Evolutionary conservation across 306 rosid species (phyloP).

Genomic region (Parietaria judaica): DNA sequence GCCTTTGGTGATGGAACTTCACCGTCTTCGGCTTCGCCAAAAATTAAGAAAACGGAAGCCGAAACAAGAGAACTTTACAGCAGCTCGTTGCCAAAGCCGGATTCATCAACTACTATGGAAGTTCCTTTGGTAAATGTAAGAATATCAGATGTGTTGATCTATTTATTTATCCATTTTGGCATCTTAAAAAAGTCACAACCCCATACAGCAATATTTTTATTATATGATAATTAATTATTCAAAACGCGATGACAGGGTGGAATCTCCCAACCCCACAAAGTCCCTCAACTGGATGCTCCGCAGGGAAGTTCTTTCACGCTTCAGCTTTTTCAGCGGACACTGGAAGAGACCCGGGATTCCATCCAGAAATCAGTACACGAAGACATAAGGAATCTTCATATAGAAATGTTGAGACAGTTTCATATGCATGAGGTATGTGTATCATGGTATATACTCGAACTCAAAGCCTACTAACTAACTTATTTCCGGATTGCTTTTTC

Average conservation of each 20-base stretch:
- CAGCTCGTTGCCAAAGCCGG: constrained; percentile 61
- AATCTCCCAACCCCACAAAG: constrained; percentile 41
- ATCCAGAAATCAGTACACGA: constrained; percentile 84
- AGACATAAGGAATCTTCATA: constrained; percentile 92
- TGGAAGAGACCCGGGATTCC: constrained; percentile 78
- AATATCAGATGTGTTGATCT: constrained; percentile 14
- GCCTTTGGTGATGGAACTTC: constrained; percentile 57
- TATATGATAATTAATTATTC: background rate
- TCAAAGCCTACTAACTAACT: background rate
- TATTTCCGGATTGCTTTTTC: constrained; percentile 15
- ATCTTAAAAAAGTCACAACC: too few species aligned
- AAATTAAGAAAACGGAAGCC: constrained; percentile 83
- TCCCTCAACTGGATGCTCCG: constrained; percentile 58
- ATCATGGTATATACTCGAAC: constrained; percentile 6
- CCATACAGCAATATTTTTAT: too few species aligned
- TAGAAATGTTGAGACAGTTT: constrained; percentile 85
- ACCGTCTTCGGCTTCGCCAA: constrained; percentile 66
- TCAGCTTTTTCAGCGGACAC: constrained; percentile 85
- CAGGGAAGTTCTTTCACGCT: constrained; percentile 81
- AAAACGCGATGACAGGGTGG: constrained; percentile 51
- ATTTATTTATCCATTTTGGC: too few species aligned
- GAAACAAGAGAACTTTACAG: constrained; percentile 75
- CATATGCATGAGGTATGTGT: constrained; percentile 87
- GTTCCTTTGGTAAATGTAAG: constrained; percentile 56
- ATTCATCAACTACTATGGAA: constrained; percentile 41